These are phyloP conservation scores for Geum urbanum DNA, from an alignment of 306 rosid genomes.

Conservation along the genomic window DNA sequence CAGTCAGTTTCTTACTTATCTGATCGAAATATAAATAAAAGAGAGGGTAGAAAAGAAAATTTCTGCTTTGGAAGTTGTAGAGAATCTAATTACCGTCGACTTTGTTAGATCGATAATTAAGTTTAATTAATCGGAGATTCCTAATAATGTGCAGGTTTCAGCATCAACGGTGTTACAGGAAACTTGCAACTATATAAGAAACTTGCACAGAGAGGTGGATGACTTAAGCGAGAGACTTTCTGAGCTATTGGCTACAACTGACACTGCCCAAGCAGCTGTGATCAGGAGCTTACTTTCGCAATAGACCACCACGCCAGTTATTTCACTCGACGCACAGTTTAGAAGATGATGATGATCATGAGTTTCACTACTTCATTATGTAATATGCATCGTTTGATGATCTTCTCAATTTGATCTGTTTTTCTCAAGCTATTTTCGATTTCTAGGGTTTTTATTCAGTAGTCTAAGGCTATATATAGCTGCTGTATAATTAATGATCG, in stretches of 20 bases:
- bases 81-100: not conserved
- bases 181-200: slow-evolving; percentile 82
- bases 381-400: not conserved
- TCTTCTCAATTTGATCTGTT: slow-evolving; percentile 3
- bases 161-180: slow-evolving; percentile 74
- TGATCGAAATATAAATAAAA: not conserved
- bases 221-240: slow-evolving; percentile 81
- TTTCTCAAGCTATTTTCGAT: not conserved
- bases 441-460: slow-evolving; percentile 14
- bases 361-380: not conserved
- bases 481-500: slow-evolving; percentile 1
- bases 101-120: not conserved
- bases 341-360: not conserved
- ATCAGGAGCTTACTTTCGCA: slow-evolving; percentile 75
- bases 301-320: slow-evolving; percentile 24
- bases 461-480: not conserved
- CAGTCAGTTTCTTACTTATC: not conserved
- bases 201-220: slow-evolving; percentile 81
- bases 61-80: slow-evolving; percentile 1
- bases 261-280: slow-evolving; percentile 85
- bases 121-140: not conserved
- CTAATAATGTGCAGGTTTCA: slow-evolving; percentile 50
- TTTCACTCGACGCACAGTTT: not conserved
- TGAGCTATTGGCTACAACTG: slow-evolving; percentile 71
- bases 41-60: not conserved